phyloP scores from a whole-genome alignment of 371 early-diverging fungal species.

The Apophysomyces ossiformis region DNA sequence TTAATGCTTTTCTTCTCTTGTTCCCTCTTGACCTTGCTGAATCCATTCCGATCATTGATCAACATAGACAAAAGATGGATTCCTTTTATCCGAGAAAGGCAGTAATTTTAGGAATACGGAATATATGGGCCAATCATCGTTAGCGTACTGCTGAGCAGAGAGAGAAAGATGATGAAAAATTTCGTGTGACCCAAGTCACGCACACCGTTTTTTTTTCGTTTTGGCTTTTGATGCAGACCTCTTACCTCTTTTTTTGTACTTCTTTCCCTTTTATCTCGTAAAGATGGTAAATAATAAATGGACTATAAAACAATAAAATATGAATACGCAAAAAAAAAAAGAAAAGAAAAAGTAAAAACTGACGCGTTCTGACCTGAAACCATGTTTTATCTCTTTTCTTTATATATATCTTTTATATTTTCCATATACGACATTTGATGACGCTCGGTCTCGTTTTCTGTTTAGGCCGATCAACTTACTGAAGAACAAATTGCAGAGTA shows the following conservation, averaged over 20 bases:
- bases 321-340: neutral
- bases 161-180: neutral
- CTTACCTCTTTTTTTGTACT: neutral
- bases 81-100: conserved; percentile 4
- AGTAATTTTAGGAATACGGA: neutral
- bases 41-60: no score
- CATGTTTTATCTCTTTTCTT: neutral
- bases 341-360: neutral
- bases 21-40: neutral
- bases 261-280: neutral
- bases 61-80: no score
- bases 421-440: no score
- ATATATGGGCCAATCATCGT: neutral
- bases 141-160: conserved; percentile 2
- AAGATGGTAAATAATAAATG: neutral
- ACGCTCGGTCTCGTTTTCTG: neutral
- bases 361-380: neutral
- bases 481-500: conserved; percentile 54
- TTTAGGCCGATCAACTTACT: conserved; percentile 52
- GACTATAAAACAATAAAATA: no score
- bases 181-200: conserved; percentile 1
- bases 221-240: neutral
- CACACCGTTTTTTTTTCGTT: conserved; percentile 10
- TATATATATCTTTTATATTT: no score
- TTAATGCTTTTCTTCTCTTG: neutral